Percentiles rank a stretch among this genome's conserved stretches.
phyloP scores from a whole-genome alignment of 2,329 filamentous ascomycete genomes.

The Dothistroma pini region DNA sequence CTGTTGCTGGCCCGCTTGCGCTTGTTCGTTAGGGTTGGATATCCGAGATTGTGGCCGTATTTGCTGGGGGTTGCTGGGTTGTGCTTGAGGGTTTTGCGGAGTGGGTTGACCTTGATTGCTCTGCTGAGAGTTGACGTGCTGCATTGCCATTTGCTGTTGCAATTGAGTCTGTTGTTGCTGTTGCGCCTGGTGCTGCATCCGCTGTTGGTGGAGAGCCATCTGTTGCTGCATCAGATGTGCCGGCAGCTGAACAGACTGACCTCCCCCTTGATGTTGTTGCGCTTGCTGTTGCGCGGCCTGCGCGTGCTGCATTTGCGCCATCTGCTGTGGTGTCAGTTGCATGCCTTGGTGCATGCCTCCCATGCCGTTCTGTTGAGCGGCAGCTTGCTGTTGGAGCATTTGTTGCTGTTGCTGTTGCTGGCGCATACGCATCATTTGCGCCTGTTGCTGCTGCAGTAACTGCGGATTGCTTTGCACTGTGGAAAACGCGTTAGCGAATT shows the following conservation, averaged over 20 bases:
- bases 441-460: constrained; percentile 24
- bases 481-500: not conserved
- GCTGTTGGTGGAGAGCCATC: constrained; percentile 38
- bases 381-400: constrained; percentile 37
- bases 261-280: constrained; percentile 34
- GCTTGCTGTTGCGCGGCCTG: constrained; percentile 36
- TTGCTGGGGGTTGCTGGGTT: constrained; percentile 36
- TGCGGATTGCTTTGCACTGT: constrained; percentile 1
- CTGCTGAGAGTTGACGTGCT: constrained; percentile 47
- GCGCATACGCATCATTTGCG: constrained; percentile 45
- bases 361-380: constrained; percentile 34
- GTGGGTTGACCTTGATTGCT: constrained; percentile 47
- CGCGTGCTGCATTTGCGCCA: constrained; percentile 34
- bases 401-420: constrained; percentile 44
- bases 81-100: constrained; percentile 38
- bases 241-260: constrained; percentile 22
- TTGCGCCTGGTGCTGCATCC: constrained; percentile 38
- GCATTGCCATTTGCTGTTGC: constrained; percentile 42
- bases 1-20: constrained; percentile 30
- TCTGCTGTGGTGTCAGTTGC: constrained; percentile 35
- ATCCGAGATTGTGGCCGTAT: constrained; percentile 40
- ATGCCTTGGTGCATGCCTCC: constrained; percentile 23
- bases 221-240: constrained; percentile 36
- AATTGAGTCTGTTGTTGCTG: constrained; percentile 41
- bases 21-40: constrained; percentile 33